Conservation (phyloP, 176 grass and related monocot genomes). For the Juncus effusus region DNA sequence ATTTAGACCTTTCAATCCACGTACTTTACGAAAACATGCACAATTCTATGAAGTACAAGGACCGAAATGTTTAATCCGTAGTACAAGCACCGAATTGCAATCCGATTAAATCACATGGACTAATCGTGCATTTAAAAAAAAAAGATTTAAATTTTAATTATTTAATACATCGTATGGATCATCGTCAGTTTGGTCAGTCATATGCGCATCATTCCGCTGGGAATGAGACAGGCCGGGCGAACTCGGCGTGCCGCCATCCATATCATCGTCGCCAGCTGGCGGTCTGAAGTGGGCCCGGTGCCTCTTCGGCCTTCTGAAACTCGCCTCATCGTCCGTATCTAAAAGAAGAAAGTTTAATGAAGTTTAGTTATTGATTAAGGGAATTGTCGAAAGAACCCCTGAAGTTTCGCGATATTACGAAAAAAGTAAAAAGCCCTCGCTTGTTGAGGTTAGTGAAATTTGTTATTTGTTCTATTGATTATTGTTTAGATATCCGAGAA, state of each 20-base stretch:
- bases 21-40: no score
- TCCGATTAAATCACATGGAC: no score
- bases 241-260: constrained; percentile 69
- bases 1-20: no score
- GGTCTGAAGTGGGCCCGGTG: constrained; percentile 71
- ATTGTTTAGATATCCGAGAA: no score
- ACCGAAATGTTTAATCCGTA: no score
- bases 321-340: constrained; percentile 83
- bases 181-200: constrained; percentile 91
- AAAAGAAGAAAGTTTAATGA: constrained; percentile 12
- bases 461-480: no score
- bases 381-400: no score
- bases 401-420: no score
- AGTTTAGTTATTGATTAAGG: not conserved
- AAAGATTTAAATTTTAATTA: constrained; percentile 1
- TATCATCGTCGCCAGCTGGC: constrained; percentile 72
- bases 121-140: constrained; percentile 7
- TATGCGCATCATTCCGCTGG: constrained; percentile 68
- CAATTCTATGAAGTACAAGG: no score
- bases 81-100: no score
- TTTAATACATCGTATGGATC: constrained; percentile 73
- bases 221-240: constrained; percentile 87
- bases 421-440: no score
- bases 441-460: no score
- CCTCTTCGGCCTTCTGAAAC: constrained; percentile 79